Percentiles rank a stretch among this genome's conserved stretches.
These are phyloP conservation scores for Leucocoprinus birnbaumii DNA, from an alignment of 768 basidiomycete genomes.

Conservation along the genomic window DNA sequence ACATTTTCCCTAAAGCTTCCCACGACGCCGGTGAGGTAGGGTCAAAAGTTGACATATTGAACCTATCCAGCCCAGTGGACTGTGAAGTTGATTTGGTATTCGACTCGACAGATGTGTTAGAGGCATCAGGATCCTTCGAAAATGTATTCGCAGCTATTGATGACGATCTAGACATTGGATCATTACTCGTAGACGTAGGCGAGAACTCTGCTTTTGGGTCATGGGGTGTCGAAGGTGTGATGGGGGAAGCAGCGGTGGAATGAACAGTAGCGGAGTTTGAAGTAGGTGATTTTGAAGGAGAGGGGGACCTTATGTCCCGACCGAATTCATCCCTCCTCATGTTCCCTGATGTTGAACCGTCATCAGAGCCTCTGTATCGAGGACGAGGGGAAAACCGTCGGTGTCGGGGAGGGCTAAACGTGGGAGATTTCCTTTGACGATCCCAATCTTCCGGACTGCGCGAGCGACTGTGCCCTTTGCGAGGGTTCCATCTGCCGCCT, in stretches of 20 bases:
- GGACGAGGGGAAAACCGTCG: slow-evolving; percentile 29
- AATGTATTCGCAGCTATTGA: slow-evolving; percentile 61
- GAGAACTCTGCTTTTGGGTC: slow-evolving; percentile 29
- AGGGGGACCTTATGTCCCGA: slow-evolving; percentile 67
- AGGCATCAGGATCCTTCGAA: slow-evolving; percentile 43
- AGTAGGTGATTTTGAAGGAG: slow-evolving; percentile 28
- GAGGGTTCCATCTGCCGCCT: slow-evolving; percentile 33
- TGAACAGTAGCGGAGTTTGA: slow-evolving; percentile 16
- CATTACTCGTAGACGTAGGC: slow-evolving; percentile 44
- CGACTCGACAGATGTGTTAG: slow-evolving; percentile 20
- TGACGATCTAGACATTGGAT: slow-evolving; percentile 37
- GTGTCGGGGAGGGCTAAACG: slow-evolving; percentile 60
- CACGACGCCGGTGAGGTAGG: slow-evolving; percentile 71
- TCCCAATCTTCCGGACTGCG: slow-evolving; percentile 69
- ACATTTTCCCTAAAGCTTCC: slow-evolving; percentile 79
- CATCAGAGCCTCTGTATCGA: slow-evolving; percentile 20
- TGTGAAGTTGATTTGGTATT: slow-evolving; percentile 28
- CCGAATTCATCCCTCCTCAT: slow-evolving; percentile 84
- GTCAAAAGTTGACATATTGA: slow-evolving; percentile 74
- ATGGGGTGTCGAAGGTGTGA: slow-evolving; percentile 25
- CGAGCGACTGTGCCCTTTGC: slow-evolving; percentile 62
- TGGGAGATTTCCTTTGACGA: slow-evolving; percentile 47
- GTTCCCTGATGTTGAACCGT: slow-evolving; percentile 7
- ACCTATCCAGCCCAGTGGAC: slow-evolving; percentile 56
- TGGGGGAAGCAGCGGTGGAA: slow-evolving; percentile 22